Conservation (phyloP, 805 yeast species). For the Torulaspora gathmanii region DNA sequence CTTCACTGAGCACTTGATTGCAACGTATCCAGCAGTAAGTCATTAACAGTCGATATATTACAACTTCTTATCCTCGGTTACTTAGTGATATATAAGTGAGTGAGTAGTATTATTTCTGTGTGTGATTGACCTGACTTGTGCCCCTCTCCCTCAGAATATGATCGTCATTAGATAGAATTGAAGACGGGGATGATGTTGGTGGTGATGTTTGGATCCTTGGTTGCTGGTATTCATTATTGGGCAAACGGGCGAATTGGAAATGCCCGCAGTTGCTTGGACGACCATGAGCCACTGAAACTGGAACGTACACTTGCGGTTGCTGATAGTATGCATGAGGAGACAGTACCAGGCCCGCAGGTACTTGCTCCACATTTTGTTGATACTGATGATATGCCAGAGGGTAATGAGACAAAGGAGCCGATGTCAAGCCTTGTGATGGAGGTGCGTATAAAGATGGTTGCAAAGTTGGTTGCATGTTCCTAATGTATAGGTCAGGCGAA, state of each 20-base stretch:
- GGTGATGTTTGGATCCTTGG: conserved; percentile 4
- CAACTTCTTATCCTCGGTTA: not conserved
- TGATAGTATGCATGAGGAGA: conserved; percentile 14
- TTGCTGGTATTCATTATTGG: conserved; percentile 6
- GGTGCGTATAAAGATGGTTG: conserved; percentile 10
- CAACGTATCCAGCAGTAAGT: not conserved
- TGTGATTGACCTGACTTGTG: conserved; percentile 1
- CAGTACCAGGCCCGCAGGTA: conserved; percentile 14
- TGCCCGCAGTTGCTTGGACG: conserved; percentile 3
- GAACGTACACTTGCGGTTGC: conserved; percentile 13
- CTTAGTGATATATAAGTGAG: not conserved
- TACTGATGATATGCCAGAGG: conserved; percentile 10
- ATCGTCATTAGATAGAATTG: conserved; percentile 5
- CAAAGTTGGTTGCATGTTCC: conserved; percentile 11
- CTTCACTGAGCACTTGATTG: too few relatives aligned
- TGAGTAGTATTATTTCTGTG: not conserved
- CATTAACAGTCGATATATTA: not conserved
- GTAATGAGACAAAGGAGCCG: conserved; percentile 10
- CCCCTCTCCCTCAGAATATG: conserved; percentile 2
- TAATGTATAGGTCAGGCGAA: conserved; percentile 11
- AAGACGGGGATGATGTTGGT: conserved; percentile 7
- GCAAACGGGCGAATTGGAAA: conserved; percentile 6
- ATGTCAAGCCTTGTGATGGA: conserved; percentile 9
- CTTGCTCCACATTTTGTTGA: conserved; percentile 12
- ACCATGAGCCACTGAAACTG: conserved; percentile 10